phyloP scores from a whole-genome alignment of 2,329 filamentous ascomycete genomes.

The Macroventuria anomochaeta region DNA sequence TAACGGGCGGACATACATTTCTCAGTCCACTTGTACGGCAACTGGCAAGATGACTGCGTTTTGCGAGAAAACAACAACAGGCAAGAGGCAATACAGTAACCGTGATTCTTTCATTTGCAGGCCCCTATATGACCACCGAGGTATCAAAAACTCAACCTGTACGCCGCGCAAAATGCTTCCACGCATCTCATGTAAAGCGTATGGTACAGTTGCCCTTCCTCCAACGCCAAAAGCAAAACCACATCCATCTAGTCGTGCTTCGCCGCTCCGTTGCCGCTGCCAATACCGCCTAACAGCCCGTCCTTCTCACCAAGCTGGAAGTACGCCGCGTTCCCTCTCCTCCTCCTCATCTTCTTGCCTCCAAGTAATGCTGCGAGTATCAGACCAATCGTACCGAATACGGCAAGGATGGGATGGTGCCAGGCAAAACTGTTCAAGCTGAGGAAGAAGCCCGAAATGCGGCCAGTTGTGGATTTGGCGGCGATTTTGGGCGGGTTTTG shows the following conservation, averaged over 20 bases:
- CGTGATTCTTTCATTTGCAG: too few species aligned
- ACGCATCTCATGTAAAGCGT: too few species aligned
- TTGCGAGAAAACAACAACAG: too few species aligned
- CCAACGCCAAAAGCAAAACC: constrained; percentile 4
- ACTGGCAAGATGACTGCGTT: too few species aligned
- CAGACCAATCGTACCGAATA: constrained; percentile 65
- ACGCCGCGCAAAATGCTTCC: constrained; percentile 1
- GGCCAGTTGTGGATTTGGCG: constrained; percentile 77
- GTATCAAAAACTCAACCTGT: constrained; percentile 5
- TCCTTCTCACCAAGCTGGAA: constrained; percentile 74
- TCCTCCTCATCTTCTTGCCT: constrained; percentile 42
- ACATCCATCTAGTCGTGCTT: constrained; percentile 38
- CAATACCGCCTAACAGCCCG: constrained; percentile 62
- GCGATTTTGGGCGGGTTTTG: constrained; percentile 72
- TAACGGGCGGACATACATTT: too few species aligned
- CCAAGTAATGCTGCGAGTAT: constrained; percentile 56
- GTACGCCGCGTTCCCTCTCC: constrained; percentile 62
- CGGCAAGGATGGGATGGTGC: constrained; percentile 54
- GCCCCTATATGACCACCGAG: too few species aligned
- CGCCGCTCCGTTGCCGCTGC: constrained; percentile 55
- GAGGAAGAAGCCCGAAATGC: constrained; percentile 72
- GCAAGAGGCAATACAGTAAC: too few species aligned
- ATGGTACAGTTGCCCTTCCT: not conserved
- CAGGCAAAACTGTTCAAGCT: constrained; percentile 49
- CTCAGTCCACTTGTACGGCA: too few species aligned